A percentile compares a stretch with the other conserved stretches of the same genome.
These are phyloP conservation scores for Marsdenia floribunda DNA, from an alignment of 257 asterid genomes.

Conservation along the genomic window DNA sequence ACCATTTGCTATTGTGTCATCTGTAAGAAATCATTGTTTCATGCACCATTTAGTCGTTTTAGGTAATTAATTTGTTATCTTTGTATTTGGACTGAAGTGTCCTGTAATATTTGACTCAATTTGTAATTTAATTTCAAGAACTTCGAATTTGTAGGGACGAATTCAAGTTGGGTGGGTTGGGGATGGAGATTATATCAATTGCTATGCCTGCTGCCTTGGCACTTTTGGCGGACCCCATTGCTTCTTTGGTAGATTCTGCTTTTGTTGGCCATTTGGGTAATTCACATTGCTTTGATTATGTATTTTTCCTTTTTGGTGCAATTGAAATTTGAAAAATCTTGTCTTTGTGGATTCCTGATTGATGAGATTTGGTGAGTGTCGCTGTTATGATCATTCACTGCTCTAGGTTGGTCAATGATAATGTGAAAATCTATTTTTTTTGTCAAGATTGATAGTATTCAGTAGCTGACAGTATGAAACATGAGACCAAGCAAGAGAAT, in stretches of 20 bases:
- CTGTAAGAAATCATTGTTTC: constrained; percentile 9
- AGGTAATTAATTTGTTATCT: constrained; percentile 19
- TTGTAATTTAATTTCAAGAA: constrained; percentile 5
- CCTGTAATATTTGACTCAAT: neutral
- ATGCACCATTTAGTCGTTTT: constrained; percentile 28
- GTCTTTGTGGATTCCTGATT: neutral
- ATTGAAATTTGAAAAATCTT: neutral
- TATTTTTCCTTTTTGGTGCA: neutral
- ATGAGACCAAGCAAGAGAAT: neutral
- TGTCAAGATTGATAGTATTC: constrained; percentile 1
- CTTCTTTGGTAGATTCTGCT: constrained; percentile 82
- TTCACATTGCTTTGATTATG: neutral
- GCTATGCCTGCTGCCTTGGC: constrained; percentile 91
- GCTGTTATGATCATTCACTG: neutral
- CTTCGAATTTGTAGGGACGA: constrained; percentile 41
- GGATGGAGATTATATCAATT: constrained; percentile 68
- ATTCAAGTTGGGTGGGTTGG: constrained; percentile 56
- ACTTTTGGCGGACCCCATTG: constrained; percentile 83
- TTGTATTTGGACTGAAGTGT: neutral
- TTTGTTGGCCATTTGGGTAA: constrained; percentile 92
- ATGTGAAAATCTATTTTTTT: neutral
- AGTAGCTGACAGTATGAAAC: neutral
- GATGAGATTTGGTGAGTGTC: neutral
- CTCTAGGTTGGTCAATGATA: neutral
- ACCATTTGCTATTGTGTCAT: no score